Percentiles rank a stretch among this genome's conserved stretches.
Evolutionary conservation across 306 rosid species (phyloP).

Genomic region (Pachyrhizus erosus): DNA sequence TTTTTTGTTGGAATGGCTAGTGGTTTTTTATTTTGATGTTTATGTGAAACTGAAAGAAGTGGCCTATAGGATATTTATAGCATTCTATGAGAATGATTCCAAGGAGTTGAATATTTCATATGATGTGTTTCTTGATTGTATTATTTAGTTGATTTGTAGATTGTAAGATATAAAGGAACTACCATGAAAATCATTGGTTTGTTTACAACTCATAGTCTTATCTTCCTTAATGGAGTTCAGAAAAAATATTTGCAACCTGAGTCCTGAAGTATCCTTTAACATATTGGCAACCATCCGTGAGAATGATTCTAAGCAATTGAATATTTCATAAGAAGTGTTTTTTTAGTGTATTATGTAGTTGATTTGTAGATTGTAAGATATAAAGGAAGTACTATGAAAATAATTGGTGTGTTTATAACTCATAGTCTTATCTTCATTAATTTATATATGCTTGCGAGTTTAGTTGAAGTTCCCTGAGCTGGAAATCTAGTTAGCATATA

Average conservation of each 20-base stretch:
- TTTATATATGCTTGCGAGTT: background rate
- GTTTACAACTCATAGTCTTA: background rate
- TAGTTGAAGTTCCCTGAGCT: background rate
- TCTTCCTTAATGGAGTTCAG: no score
- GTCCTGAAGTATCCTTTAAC: no score
- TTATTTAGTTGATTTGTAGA: background rate
- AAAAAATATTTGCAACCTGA: no score
- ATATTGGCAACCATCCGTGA: no score
- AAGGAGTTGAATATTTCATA: background rate
- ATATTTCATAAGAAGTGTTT: background rate
- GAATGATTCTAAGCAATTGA: background rate
- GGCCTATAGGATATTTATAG: background rate
- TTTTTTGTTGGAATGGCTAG: constrained; percentile 19
- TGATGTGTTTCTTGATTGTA: background rate
- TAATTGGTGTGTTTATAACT: no score
- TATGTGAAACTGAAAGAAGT: constrained; percentile 8
- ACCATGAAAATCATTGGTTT: background rate
- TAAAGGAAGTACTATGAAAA: background rate
- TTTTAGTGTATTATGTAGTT: background rate
- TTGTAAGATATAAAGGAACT: background rate
- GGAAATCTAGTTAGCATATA: constrained; percentile 1
- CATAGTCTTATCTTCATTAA: background rate
- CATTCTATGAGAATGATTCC: background rate
- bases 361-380: background rate
- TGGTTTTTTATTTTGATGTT: constrained; percentile 21